Evolutionary conservation across 306 rosid species (phyloP).

Genomic region (Lithocarpus polystachyus): DNA sequence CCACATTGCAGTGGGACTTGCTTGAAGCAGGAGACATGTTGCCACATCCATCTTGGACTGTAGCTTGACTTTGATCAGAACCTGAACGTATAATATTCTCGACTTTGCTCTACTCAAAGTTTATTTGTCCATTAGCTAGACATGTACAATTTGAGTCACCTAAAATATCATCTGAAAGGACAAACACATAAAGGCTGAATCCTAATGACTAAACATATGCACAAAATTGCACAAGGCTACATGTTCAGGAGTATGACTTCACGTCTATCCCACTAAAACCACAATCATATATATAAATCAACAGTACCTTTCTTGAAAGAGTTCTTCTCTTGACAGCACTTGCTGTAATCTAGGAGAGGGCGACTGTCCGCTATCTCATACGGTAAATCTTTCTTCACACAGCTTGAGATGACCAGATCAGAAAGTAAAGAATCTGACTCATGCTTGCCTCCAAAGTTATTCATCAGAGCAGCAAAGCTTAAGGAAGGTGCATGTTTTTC

Average conservation of each 20-base stretch:
- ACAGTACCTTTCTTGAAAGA: constrained; percentile 18
- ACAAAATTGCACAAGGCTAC: neutral
- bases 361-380: constrained; percentile 2
- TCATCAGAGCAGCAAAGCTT: constrained; percentile 6
- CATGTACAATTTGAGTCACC: neutral
- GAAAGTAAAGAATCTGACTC: constrained; percentile 16
- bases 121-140: neutral
- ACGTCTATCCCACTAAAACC: neutral
- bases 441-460: neutral
- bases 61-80: constrained; percentile 7
- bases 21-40: constrained; percentile 18
- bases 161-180: constrained; percentile 7
- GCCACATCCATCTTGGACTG: constrained; percentile 17
- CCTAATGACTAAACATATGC: neutral
- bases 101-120: constrained; percentile 11
- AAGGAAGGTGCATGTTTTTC: constrained; percentile 14
- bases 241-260: neutral
- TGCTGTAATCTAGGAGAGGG: neutral
- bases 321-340: constrained; percentile 8
- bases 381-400: constrained; percentile 8
- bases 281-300: neutral
- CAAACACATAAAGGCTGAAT: neutral
- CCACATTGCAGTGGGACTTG: constrained; percentile 12
- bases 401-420: constrained; percentile 13
- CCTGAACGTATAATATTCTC: constrained; percentile 10